Evolutionary conservation across 2,329 filamentous ascomycete genomes (phyloP), one percentile per base, ranked within the genome.

Genomic region (Paraconiothyrium sp.): DNA sequence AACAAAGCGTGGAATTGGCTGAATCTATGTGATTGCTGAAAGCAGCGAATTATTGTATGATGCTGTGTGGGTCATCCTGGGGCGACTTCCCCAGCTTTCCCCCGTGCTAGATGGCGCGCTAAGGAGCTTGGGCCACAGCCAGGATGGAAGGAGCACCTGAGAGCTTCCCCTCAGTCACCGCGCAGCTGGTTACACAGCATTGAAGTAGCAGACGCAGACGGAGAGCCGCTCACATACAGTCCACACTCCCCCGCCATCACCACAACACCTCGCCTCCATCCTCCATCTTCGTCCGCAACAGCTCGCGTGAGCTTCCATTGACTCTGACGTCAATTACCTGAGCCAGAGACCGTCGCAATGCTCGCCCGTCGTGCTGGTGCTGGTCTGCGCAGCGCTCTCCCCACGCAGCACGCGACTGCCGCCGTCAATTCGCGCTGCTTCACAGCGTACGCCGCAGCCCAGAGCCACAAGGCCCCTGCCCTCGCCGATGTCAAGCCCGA

Each of bases 401-500:
- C 72, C 48, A 65, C 65, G 14, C 54, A 58, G 35, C 62, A 67
- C 43, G 60, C 56, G 55, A 24, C 66, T 22, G 47, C 65, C 22
- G 43, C 59, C 49, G 57, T 65, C 58, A 61, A 58, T 54, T 65
- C 71, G 49, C 76, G 76, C 43, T 66, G 67, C 52, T 78, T 78
- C 58, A 50, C 67, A n/a, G 72, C 68, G 44, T 64, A 67, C 39
- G 60, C 73, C 41, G 68, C 69, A 34, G 63, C 63, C 11, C 74
- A 74, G 59, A 59, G 66, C 62, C 67, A 71, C 49, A 70, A 74
- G 60, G 67, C 72, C 47, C 95, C 95, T n/a, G 89, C 91, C 41
- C 87, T 99, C 68, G 90, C 92, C 77, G 94, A 99, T 80, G 89
- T 99, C 83, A 90, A 85, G 49, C 87, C 90, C 52, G 84, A 91